Evolutionary conservation across 345 rosid genomes (phyloP).

Genomic region (Turnera subulata): DNA sequence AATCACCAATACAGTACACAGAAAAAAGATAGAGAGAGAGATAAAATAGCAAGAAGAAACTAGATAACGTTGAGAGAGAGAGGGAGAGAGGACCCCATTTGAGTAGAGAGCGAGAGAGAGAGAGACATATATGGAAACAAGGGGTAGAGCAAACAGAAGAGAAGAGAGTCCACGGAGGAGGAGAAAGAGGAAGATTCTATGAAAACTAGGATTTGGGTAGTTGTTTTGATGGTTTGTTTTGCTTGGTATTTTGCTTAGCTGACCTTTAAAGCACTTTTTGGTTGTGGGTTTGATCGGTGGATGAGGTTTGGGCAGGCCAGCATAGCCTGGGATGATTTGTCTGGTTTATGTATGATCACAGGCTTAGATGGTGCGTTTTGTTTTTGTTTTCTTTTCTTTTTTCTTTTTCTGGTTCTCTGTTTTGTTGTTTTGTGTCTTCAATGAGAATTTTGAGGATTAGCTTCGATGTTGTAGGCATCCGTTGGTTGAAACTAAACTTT

Average conservation of each 20-base stretch:
- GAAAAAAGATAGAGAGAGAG: neutral
- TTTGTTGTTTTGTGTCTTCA: slow-evolving; percentile 1
- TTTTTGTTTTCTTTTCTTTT: neutral
- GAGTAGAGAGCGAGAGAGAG: neutral
- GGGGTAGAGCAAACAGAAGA: slow-evolving; percentile 13
- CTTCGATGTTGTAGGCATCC: slow-evolving; percentile 5
- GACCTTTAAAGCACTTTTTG: too few species aligned
- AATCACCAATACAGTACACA: neutral
- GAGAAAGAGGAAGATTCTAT: slow-evolving; percentile 18
- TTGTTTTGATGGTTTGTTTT: neutral
- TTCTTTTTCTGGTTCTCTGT: neutral
- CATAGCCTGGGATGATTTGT: neutral
- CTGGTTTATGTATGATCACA: slow-evolving; percentile 13
- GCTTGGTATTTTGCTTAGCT: too few species aligned
- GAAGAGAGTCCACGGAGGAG: slow-evolving; percentile 10
- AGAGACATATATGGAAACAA: slow-evolving; percentile 18
- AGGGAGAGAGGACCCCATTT: neutral
- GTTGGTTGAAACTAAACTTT: slow-evolving; percentile 8
- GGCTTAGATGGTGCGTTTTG: slow-evolving; percentile 19
- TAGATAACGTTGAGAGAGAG: neutral
- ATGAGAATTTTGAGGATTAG: slow-evolving; percentile 14
- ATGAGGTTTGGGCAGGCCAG: slow-evolving; percentile 7
- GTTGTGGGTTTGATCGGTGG: slow-evolving; percentile 23
- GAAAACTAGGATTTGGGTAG: neutral
- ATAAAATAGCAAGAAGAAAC: neutral